Evolutionary conservation across 148 eudicot species (phyloP).

Genomic region (Fagopyrum esculentum): DNA sequence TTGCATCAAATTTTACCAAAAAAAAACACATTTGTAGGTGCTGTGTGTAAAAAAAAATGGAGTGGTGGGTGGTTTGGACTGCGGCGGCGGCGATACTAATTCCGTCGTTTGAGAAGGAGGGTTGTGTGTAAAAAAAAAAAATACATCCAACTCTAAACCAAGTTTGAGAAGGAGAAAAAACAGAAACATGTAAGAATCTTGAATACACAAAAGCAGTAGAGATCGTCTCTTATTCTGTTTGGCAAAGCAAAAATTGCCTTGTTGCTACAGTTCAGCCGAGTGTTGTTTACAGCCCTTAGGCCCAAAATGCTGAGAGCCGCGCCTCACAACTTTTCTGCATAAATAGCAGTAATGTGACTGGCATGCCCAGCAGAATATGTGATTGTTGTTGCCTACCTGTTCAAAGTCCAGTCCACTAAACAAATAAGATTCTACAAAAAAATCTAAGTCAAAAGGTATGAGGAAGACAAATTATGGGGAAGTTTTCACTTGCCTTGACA

Average conservation of each 20-base stretch:
- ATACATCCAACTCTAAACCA: not conserved
- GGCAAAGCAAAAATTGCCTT: not conserved
- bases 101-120: too few species aligned
- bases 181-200: not conserved
- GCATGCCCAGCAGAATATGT: constrained; percentile 94
- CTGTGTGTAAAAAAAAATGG: too few species aligned
- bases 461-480: not conserved
- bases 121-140: not conserved
- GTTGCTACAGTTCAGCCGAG: constrained; percentile 27
- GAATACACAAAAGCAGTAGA: not conserved
- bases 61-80: too few species aligned
- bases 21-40: too few species aligned
- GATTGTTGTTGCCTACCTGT: constrained; percentile 88
- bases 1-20: too few species aligned
- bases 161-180: not conserved
- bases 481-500: constrained; percentile 46
- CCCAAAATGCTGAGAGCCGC: constrained; percentile 66
- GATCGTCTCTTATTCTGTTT: not conserved
- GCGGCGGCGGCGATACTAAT: too few species aligned
- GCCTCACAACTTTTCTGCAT: constrained; percentile 56
- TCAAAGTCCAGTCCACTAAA: not conserved
- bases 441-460: too few species aligned
- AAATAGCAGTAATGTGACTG: constrained; percentile 80
- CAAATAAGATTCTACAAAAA: too few species aligned
- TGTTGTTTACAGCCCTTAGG: constrained; percentile 95